Percentiles rank a stretch among this genome's conserved stretches.
These are phyloP conservation scores for Omphalotus olearius DNA, from an alignment of 1,284 basidiomycete genomes.

Conservation along the genomic window DNA sequence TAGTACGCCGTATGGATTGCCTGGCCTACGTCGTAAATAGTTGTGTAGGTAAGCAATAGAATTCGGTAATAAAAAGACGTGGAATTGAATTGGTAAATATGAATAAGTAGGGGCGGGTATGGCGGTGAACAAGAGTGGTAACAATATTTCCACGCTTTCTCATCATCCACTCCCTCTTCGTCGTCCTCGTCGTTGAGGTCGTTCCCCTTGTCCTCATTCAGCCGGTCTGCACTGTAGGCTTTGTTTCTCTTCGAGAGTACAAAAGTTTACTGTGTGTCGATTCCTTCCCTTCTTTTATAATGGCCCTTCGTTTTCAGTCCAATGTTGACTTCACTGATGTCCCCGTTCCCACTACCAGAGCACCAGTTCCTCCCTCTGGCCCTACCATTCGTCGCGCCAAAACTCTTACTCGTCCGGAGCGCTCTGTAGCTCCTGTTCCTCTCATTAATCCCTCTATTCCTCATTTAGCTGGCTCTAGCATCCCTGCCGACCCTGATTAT, in stretches of 20 bases:
- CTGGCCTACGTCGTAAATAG: too few species aligned
- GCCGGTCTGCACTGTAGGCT: slow-evolving; percentile 11
- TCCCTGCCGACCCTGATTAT: slow-evolving; percentile 30
- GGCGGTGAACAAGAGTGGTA: neutral
- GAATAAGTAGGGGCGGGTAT: too few species aligned
- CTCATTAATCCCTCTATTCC: slow-evolving; percentile 70
- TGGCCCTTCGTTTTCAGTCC: slow-evolving; percentile 56
- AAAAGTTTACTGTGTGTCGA: slow-evolving; percentile 7
- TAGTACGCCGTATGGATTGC: too few species aligned
- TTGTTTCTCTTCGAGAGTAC: neutral
- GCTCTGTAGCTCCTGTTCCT: slow-evolving; percentile 88
- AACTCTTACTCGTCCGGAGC: slow-evolving; percentile 94
- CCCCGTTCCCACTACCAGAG: slow-evolving; percentile 63
- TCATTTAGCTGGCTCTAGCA: slow-evolving; percentile 34
- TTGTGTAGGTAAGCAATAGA: too few species aligned
- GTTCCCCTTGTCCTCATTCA: slow-evolving; percentile 1
- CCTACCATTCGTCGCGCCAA: slow-evolving; percentile 80
- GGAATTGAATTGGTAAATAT: too few species aligned
- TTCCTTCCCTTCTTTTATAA: slow-evolving; percentile 29
- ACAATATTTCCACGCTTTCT: slow-evolving; percentile 4
- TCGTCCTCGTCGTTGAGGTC: slow-evolving; percentile 4
- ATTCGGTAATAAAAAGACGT: too few species aligned
- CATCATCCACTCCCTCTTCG: neutral
- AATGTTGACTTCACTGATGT: slow-evolving; percentile 58
- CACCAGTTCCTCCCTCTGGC: slow-evolving; percentile 47